phyloP scores from a whole-genome alignment of 2,329 filamentous ascomycete genomes.

The Stemphylium lycopersici region DNA sequence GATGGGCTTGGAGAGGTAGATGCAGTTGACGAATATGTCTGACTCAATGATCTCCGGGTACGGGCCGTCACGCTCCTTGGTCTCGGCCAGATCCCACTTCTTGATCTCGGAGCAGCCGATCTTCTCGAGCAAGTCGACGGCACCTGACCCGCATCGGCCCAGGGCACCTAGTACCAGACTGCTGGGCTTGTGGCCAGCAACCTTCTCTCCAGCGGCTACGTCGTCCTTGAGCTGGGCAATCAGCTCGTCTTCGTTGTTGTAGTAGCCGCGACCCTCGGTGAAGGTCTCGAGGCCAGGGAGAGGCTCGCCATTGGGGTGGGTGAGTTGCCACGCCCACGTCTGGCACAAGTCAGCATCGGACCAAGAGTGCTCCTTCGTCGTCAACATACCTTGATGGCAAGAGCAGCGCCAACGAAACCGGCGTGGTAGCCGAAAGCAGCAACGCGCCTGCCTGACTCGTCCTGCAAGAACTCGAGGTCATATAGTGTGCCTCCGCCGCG shows the following conservation, averaged over 20 bases:
- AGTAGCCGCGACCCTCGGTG: conserved; percentile 59
- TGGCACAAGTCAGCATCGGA: conserved; percentile 49
- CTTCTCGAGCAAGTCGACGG: conserved; percentile 77
- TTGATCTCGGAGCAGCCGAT: conserved; percentile 75
- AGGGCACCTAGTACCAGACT: conserved; percentile 80
- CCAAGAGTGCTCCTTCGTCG: no score
- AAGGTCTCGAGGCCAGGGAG: conserved; percentile 68
- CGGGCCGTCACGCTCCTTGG: conserved; percentile 67
- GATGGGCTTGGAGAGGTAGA: conserved; percentile 81
- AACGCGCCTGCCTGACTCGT: conserved; percentile 72
- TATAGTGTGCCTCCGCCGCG: conserved; percentile 77
- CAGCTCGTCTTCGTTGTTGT: conserved; percentile 75
- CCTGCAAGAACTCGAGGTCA: conserved; percentile 85
- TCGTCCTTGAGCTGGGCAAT: conserved; percentile 75
- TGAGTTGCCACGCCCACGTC: conserved; percentile 83
- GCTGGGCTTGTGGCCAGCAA: conserved; percentile 70
- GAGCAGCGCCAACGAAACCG: conserved; percentile 55
- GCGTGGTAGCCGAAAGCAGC: conserved; percentile 69
- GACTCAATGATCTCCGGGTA: conserved; percentile 77
- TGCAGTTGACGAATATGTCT: conserved; percentile 59
- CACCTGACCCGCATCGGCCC: conserved; percentile 84
- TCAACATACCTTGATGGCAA: conserved; percentile 47
- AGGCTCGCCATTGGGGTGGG: conserved; percentile 68
- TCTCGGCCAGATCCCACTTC: conserved; percentile 82
- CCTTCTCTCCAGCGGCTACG: conserved; percentile 69